A percentile compares a stretch with the other conserved stretches of the same genome.
Conservation (phyloP, 2,329 filamentous ascomycete genomes). For the Boeremia exigua region DNA sequence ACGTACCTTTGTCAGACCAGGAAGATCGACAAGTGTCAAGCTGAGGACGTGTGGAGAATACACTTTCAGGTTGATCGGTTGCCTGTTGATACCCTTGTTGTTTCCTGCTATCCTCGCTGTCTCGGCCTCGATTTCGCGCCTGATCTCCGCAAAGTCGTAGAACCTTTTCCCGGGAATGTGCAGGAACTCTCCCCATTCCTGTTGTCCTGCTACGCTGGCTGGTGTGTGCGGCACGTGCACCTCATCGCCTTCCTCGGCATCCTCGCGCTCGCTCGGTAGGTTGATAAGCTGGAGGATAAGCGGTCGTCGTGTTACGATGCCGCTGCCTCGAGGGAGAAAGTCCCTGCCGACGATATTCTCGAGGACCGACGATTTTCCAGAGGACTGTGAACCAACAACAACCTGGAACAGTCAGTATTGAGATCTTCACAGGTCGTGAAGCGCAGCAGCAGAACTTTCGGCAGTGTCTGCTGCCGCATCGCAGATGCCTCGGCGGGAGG, state of each 20-base stretch:
- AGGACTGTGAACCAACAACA: slow-evolving; percentile 97
- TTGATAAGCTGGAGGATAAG: slow-evolving; percentile 99
- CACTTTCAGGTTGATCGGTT: slow-evolving; percentile 97
- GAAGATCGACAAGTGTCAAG: slow-evolving; percentile 93
- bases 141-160: slow-evolving; percentile 90
- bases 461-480: slow-evolving; percentile 15
- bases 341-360: slow-evolving; percentile 99
- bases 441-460: slow-evolving; percentile 12
- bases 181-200: slow-evolving; percentile 93
- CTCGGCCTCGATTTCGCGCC: slow-evolving; percentile 96
- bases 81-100: slow-evolving; percentile 98
- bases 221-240: slow-evolving; percentile 76
- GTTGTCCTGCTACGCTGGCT: slow-evolving; percentile 70
- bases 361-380: slow-evolving; percentile 96
- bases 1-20: slow-evolving; percentile 87
- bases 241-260: slow-evolving; percentile 70
- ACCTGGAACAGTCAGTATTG: slow-evolving; percentile 65
- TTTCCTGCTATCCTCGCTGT: slow-evolving; percentile 92
- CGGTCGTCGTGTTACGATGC: slow-evolving; percentile 92
- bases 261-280: slow-evolving; percentile 75
- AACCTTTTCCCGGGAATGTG: slow-evolving; percentile 90
- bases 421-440: slow-evolving; percentile 2
- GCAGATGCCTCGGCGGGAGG: slow-evolving; percentile 21
- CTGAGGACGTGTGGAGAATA: slow-evolving; percentile 97
- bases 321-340: slow-evolving; percentile 93